phyloP scores from a whole-genome alignment of 306 rosid genomes.

The Cicer cuneatum region DNA sequence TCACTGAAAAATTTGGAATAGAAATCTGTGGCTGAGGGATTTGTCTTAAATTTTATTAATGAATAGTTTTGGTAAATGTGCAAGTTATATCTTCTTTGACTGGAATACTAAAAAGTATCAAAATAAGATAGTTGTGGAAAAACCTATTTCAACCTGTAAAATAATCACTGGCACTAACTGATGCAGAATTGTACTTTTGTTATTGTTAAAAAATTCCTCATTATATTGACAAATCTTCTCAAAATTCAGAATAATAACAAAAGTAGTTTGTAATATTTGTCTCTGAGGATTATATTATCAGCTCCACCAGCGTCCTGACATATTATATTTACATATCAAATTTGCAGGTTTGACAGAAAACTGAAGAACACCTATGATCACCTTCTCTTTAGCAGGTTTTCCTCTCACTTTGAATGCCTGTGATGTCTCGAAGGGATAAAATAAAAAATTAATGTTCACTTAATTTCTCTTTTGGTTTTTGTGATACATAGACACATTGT shows the following conservation, averaged over 20 bases:
- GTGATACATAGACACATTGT: conserved; percentile 3
- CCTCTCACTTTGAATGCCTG: conserved; percentile 41
- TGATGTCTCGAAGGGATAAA: conserved; percentile 39
- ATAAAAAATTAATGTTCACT: conserved; percentile 7
- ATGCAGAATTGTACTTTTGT: conserved; percentile 29
- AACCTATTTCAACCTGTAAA: conserved; percentile 29
- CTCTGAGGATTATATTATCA: conserved; percentile 24
- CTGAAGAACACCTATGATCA: conserved; percentile 95
- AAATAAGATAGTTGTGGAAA: background rate
- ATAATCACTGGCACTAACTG: conserved; percentile 15
- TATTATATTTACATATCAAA: background rate
- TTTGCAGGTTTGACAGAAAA: conserved; percentile 94
- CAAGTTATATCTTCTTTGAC: conserved; percentile 17
- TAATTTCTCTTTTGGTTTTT: conserved; percentile 31
- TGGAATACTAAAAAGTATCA: conserved; percentile 29
- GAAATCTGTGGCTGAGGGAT: background rate
- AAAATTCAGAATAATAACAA: conserved; percentile 7
- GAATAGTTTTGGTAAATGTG: background rate
- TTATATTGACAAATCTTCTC: conserved; percentile 16
- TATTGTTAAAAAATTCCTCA: background rate
- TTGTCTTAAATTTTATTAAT: conserved; percentile 4
- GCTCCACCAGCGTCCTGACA: conserved; percentile 37
- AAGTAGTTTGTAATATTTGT: conserved; percentile 33
- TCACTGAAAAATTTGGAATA: conserved; percentile 24
- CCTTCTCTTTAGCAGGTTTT: conserved; percentile 96